A percentile compares a stretch with the other conserved stretches of the same genome.
Conservation (phyloP, 1,284 basidiomycete species). For the Cryptococcus sp. region DNA sequence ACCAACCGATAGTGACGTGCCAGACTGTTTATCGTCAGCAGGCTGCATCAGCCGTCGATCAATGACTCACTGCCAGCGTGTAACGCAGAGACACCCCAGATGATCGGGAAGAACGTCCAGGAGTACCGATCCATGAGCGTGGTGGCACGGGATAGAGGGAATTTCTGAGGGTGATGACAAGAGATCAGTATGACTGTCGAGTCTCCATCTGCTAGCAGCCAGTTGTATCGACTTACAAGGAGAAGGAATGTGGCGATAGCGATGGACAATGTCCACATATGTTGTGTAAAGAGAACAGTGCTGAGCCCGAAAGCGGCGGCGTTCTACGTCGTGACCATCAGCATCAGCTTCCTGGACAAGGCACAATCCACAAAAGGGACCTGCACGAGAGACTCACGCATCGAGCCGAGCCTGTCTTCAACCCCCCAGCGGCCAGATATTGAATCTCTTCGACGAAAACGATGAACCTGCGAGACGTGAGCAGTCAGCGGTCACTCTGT, state of each 20-base stretch:
- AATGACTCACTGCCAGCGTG: slow-evolving; percentile 41
- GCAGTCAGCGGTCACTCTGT: not conserved
- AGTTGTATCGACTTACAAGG: slow-evolving; percentile 28
- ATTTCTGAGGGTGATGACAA: slow-evolving; percentile 27
- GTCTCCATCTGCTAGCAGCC: not conserved
- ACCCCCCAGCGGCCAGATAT: slow-evolving; percentile 23
- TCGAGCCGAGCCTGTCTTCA: slow-evolving; percentile 23
- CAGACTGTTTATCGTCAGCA: slow-evolving; percentile 27
- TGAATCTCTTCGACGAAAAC: slow-evolving; percentile 31
- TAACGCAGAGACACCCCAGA: slow-evolving; percentile 35
- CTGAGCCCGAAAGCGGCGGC: slow-evolving; percentile 40
- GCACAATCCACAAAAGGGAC: not conserved
- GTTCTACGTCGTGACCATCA: slow-evolving; percentile 28
- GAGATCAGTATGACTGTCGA: not conserved
- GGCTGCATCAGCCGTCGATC: not conserved
- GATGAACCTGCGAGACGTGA: slow-evolving; percentile 24
- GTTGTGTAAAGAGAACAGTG: slow-evolving; percentile 43
- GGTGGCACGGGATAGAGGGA: slow-evolving; percentile 43
- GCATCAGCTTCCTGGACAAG: not conserved
- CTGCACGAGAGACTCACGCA: slow-evolving; percentile 34
- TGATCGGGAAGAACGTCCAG: slow-evolving; percentile 25
- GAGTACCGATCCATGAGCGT: slow-evolving; percentile 37
- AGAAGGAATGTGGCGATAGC: slow-evolving; percentile 45
- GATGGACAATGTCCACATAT: slow-evolving; percentile 46
- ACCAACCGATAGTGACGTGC: slow-evolving; percentile 35